phyloP scores from a whole-genome alignment of 2,329 filamentous ascomycete species.

The Beauveria pseudobassiana region DNA sequence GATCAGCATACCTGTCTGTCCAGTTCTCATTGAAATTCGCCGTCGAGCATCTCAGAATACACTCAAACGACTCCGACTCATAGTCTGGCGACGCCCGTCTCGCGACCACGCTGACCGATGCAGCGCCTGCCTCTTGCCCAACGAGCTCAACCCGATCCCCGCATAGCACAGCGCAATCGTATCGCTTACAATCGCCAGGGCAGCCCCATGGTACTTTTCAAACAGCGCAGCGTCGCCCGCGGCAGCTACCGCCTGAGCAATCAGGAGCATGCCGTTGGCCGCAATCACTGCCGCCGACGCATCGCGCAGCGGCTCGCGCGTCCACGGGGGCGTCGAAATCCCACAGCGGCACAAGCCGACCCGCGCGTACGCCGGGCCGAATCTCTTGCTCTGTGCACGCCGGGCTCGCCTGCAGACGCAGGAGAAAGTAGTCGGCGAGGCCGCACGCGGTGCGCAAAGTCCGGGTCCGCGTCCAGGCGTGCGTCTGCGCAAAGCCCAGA shows the following conservation, averaged over 20 bases:
- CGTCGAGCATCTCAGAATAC: conserved; percentile 25
- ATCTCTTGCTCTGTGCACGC: conserved; percentile 17
- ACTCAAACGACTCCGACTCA: conserved; percentile 19
- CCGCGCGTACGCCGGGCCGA: neutral
- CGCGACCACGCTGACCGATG: neutral
- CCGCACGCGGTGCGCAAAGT: conserved; percentile 35
- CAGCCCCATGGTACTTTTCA: conserved; percentile 19
- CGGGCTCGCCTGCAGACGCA: conserved; percentile 25
- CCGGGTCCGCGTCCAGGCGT: conserved; percentile 36
- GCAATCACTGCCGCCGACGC: conserved; percentile 32
- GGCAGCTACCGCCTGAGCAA: conserved; percentile 26
- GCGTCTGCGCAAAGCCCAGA: conserved; percentile 40
- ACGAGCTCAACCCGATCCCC: conserved; percentile 18
- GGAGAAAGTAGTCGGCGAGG: conserved; percentile 40
- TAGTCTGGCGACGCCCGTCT: neutral
- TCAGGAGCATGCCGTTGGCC: conserved; percentile 33
- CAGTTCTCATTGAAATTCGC: conserved; percentile 26
- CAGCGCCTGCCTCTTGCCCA: neutral
- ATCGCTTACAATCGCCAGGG: conserved; percentile 24
- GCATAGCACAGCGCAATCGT: conserved; percentile 22
- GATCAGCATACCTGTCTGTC: conserved; percentile 23
- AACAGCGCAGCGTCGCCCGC: conserved; percentile 14
- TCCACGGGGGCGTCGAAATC: conserved; percentile 35
- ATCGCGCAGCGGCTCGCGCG: conserved; percentile 23
- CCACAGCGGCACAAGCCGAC: conserved; percentile 23